Evolutionary conservation across 2,329 filamentous ascomycete species (phyloP).

Genomic region (Fusarium sp.): DNA sequence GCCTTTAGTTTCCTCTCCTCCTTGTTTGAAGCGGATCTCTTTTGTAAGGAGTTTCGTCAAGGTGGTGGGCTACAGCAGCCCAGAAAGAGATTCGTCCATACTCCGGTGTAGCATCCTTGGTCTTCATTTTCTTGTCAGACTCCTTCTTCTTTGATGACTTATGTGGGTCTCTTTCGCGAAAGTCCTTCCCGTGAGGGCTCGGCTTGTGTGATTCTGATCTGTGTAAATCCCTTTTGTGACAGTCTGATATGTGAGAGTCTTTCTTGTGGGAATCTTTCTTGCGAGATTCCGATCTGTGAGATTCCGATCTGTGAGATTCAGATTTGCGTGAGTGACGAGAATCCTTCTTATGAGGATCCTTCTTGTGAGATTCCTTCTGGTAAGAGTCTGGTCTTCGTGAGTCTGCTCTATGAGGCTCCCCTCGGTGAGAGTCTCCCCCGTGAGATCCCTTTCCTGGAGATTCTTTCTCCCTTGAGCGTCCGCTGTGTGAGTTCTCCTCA

Average conservation of each 20-base stretch:
- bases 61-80: not conserved
- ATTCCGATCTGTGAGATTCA: not conserved
- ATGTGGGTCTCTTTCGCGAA: not conserved
- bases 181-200: too few species aligned
- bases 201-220: not conserved
- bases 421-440: rapidly evolving
- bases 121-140: not conserved
- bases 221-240: not conserved
- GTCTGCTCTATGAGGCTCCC: not conserved
- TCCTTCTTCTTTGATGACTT: too few species aligned
- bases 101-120: not conserved
- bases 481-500: not conserved
- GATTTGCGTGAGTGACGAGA: not conserved
- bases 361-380: not conserved
- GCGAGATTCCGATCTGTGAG: not conserved
- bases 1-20: not conserved
- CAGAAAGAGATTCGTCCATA: not conserved
- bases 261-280: not conserved
- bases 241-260: not conserved
- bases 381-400: rapidly evolving
- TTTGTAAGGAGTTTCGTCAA: rapidly evolving
- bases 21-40: not conserved
- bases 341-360: not conserved
- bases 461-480: not conserved
- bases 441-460: rapidly evolving